These are phyloP conservation scores for Pseudonectria foliicola DNA, from an alignment of 2,329 filamentous ascomycete genomes.

Conservation along the genomic window DNA sequence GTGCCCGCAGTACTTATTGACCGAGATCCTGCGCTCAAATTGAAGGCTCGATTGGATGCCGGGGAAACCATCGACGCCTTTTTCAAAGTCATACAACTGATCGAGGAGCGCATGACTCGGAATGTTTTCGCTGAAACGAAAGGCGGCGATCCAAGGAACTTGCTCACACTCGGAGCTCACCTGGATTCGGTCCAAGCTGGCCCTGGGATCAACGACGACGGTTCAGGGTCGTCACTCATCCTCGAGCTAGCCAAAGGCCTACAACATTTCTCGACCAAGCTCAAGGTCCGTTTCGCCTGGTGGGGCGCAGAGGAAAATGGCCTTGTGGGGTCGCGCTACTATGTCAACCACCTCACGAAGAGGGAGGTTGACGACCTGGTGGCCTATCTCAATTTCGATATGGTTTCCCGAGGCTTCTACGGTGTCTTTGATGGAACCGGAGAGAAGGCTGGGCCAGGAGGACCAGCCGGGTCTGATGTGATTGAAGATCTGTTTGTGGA, in stretches of 20 bases:
- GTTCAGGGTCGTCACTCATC: constrained; percentile 33
- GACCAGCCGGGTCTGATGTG: constrained; percentile 25
- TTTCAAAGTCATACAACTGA: constrained; percentile 27
- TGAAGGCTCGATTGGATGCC: constrained; percentile 24
- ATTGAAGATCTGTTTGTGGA: constrained; percentile 28
- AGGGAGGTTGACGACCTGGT: constrained; percentile 28
- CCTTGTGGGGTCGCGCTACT: constrained; percentile 28
- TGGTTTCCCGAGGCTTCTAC: constrained; percentile 30
- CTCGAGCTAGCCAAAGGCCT: constrained; percentile 35
- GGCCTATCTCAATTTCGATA: constrained; percentile 35
- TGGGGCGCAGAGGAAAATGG: constrained; percentile 41
- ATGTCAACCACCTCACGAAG: constrained; percentile 28
- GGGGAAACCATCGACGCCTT: constrained; percentile 28
- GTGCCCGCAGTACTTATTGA: constrained; percentile 24
- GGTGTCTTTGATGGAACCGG: constrained; percentile 30
- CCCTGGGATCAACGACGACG: constrained; percentile 40
- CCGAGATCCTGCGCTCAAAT: constrained; percentile 19
- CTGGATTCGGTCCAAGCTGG: constrained; percentile 37
- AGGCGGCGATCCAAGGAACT: constrained; percentile 34
- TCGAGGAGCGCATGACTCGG: constrained; percentile 33
- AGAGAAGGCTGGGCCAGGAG: constrained; percentile 30
- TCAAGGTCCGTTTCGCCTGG: constrained; percentile 36
- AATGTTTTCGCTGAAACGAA: constrained; percentile 41
- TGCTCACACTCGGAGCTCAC: constrained; percentile 36
- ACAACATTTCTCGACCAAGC: constrained; percentile 27